phyloP scores from a whole-genome alignment of 768 basidiomycete genomes.

The Suillus decipiens region DNA sequence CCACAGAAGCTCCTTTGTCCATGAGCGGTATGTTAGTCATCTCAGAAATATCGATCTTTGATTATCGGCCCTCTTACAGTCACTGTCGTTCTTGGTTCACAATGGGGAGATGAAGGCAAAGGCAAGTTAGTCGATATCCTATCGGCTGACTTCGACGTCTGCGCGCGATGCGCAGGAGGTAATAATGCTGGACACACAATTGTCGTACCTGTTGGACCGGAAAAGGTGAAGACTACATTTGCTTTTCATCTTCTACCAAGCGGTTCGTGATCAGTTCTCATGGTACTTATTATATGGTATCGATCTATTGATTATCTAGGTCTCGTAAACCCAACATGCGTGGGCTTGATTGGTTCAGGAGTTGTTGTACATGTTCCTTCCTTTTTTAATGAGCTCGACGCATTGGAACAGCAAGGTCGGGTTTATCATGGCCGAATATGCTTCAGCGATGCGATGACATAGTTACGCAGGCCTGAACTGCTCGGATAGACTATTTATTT shows the following conservation, averaged over 20 bases:
- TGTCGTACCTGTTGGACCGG: slow-evolving; percentile 71
- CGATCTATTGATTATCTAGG: slow-evolving; percentile 43
- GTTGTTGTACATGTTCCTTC: slow-evolving; percentile 97
- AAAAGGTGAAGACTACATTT: slow-evolving; percentile 77
- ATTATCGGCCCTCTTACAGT: slow-evolving; percentile 33
- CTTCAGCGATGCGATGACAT: slow-evolving; percentile 14
- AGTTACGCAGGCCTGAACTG: slow-evolving; percentile 73
- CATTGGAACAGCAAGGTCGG: slow-evolving; percentile 79
- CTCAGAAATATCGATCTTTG: slow-evolving; percentile 11
- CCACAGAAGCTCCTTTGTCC: slow-evolving; percentile 3
- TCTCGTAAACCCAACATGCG: slow-evolving; percentile 82
- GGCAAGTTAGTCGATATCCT: slow-evolving; percentile 98
- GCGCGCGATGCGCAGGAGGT: slow-evolving; percentile 95
- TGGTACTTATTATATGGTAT: slow-evolving; percentile 3
- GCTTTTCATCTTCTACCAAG: slow-evolving; percentile 96
- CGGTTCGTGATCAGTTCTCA: slow-evolving; percentile 51
- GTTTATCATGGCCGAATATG: neutral
- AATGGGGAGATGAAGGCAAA: slow-evolving; percentile 94
- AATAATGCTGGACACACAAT: slow-evolving; percentile 99
- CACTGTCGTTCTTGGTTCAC: slow-evolving; percentile 81
- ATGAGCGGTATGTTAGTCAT: slow-evolving; percentile 27
- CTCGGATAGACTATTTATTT: slow-evolving; percentile 82
- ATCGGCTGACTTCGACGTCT: slow-evolving; percentile 85
- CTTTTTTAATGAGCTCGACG: slow-evolving; percentile 92
- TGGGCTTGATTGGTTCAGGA: slow-evolving; percentile 88